Conservation (phyloP, 305 asterid species). For the Solanum hybrid region DNA sequence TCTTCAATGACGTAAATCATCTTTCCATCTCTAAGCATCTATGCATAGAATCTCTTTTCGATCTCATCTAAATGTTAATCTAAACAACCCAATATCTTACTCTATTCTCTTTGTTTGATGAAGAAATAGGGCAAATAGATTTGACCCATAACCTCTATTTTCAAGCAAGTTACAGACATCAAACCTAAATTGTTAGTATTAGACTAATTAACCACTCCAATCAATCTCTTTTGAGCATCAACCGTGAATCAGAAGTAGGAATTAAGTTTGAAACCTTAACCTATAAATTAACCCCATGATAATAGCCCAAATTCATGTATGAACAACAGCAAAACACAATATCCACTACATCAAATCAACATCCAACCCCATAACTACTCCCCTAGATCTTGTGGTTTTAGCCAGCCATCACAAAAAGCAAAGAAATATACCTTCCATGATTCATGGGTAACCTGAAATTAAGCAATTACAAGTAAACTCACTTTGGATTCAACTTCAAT, state of each 20-base stretch:
- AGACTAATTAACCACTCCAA: background rate
- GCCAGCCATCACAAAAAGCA: background rate
- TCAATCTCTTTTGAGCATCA: background rate
- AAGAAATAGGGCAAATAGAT: background rate
- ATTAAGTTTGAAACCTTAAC: background rate
- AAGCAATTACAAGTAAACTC: background rate
- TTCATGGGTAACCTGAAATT: background rate
- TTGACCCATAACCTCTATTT: background rate
- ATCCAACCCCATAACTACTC: background rate
- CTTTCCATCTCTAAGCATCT: background rate
- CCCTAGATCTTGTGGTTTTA: background rate
- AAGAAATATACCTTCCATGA: background rate
- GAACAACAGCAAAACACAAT: background rate
- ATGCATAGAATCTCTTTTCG: background rate
- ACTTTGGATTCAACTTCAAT: background rate
- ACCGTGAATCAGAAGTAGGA: background rate
- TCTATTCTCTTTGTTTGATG: background rate
- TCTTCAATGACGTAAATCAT: background rate
- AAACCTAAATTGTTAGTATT: background rate
- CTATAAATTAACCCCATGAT: background rate
- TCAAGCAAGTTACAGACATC: background rate
- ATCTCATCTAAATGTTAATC: background rate
- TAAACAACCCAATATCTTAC: background rate
- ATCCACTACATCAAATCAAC: background rate
- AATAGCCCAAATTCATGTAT: background rate